phyloP scores from a whole-genome alignment of 1,284 basidiomycete genomes.

The Cutaneotrichosporon curvatum region DNA sequence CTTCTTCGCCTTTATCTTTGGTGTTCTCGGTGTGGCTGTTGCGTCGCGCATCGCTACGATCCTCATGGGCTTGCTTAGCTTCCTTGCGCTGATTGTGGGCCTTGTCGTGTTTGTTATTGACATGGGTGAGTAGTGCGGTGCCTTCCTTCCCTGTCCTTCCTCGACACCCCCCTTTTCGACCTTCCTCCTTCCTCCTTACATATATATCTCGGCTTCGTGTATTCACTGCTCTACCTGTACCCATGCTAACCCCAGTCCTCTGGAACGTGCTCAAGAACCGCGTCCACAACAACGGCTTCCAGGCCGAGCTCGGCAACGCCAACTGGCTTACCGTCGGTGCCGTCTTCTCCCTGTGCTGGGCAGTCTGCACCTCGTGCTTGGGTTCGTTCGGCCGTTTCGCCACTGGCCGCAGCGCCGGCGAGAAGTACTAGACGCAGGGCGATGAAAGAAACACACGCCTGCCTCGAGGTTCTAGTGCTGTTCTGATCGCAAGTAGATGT shows the following conservation, averaged over 20 bases:
- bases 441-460: too few relatives aligned
- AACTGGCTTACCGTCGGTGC: slow-evolving; percentile 64
- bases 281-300: slow-evolving; percentile 52
- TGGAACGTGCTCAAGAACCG: slow-evolving; percentile 62
- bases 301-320: slow-evolving; percentile 37
- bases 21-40: slow-evolving; percentile 55
- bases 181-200: too few relatives aligned
- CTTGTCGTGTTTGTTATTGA: slow-evolving; percentile 66
- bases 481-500: too few relatives aligned
- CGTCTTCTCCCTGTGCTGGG: slow-evolving; percentile 57
- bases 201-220: too few relatives aligned
- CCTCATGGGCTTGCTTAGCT: slow-evolving; percentile 62
- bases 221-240: too few relatives aligned
- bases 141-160: too few relatives aligned
- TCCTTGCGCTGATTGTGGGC: slow-evolving; percentile 58
- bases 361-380: slow-evolving; percentile 59
- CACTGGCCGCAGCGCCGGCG: slow-evolving; percentile 41
- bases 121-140: slow-evolving; percentile 46
- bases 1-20: slow-evolving; percentile 64
- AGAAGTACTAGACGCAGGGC: slow-evolving; percentile 26
- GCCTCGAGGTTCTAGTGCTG: too few relatives aligned
- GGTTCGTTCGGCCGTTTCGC: slow-evolving; percentile 61
- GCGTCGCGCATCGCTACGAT: slow-evolving; percentile 64
- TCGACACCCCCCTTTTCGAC: too few relatives aligned
- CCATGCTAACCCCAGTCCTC: slow-evolving; percentile 49